Base-by-base conservation (phyloP, 2,329 filamentous ascomycete genomes). In the Claviceps spartinae region DNA sequence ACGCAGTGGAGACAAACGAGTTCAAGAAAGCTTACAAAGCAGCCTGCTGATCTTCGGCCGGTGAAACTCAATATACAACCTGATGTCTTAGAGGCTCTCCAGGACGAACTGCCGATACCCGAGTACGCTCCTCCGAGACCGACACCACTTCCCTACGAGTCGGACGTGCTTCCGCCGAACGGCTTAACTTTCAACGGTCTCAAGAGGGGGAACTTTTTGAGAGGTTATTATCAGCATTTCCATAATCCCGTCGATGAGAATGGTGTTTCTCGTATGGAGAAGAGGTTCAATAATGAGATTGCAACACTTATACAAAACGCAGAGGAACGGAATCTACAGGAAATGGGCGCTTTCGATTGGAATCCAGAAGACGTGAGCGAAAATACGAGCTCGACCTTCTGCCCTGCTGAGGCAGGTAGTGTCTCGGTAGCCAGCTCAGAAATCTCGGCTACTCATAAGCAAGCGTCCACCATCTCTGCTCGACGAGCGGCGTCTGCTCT, bases 41-140 rank as follows among this genome's bases (percentile, higher is more conserved):
- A 76, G 48, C 71, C 78, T 20, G 71, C 72, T 54, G 72, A 75
- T 47, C 61, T 65, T n/a, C 73, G 76, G 24, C 64, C 72, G 8
- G 72, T 82, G 56, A 85, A 85, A 63, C 69, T 88, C 46, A 77
- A 82, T 49, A 71, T 82, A 41, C 80, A 83, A 52, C 72, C 75
- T 4, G 78, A 83, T 49, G 67, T 70, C 41, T 65, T 63, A 30
- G 74, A 72, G 49, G 62, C 64, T 2, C 44, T 34, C 14, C 71
- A 77, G 26, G 81, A 86, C 45, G 81, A 83, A 26, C 89, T 96
- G 50, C 81, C 91, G 26, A 90, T 96, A 51, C 81, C 91, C 54
- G 93, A 97, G 72, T 95, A 95, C 65, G 89, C 88, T 64, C 88
- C 91, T 5, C 88, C 88, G 0, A 83, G 75, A 54, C 77, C 82